Evolutionary conservation across 306 rosid species (phyloP).

Genomic region (Gleditsia sinensis): DNA sequence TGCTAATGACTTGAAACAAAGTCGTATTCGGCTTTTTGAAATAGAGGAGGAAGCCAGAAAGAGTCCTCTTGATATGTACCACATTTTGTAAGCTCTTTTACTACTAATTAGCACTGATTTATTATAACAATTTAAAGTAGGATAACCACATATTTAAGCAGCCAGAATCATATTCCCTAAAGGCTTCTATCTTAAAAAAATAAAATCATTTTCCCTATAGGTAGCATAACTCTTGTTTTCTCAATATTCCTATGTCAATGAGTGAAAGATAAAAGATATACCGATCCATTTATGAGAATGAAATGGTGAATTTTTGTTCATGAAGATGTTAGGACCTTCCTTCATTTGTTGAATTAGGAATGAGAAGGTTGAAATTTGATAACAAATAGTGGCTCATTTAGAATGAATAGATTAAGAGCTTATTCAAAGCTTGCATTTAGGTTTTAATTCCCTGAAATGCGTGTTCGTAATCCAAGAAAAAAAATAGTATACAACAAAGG

Average conservation of each 20-base stretch:
- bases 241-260: conserved; percentile 11
- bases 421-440: not conserved
- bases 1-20: conserved; percentile 80
- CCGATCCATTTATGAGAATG: conserved; percentile 22
- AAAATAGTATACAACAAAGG: not conserved
- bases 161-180: conserved; percentile 14
- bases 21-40: conserved; percentile 67
- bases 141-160: not conserved
- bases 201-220: too few species aligned
- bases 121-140: conserved; percentile 19
- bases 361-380: conserved; percentile 13
- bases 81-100: conserved; percentile 73
- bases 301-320: conserved; percentile 2
- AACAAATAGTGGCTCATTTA: conserved; percentile 1
- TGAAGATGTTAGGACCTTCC: conserved; percentile 7
- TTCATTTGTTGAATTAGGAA: conserved; percentile 8
- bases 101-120: conserved; percentile 7
- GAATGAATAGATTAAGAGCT: not conserved
- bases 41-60: conserved; percentile 85
- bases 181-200: too few species aligned
- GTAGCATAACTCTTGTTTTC: conserved; percentile 23
- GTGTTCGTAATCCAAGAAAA: not conserved
- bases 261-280: not conserved
- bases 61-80: conserved; percentile 87
- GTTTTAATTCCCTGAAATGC: not conserved